Evolutionary conservation across 2,329 filamentous ascomycete genomes (phyloP).

Genomic region (Colletotrichum kahawae): DNA sequence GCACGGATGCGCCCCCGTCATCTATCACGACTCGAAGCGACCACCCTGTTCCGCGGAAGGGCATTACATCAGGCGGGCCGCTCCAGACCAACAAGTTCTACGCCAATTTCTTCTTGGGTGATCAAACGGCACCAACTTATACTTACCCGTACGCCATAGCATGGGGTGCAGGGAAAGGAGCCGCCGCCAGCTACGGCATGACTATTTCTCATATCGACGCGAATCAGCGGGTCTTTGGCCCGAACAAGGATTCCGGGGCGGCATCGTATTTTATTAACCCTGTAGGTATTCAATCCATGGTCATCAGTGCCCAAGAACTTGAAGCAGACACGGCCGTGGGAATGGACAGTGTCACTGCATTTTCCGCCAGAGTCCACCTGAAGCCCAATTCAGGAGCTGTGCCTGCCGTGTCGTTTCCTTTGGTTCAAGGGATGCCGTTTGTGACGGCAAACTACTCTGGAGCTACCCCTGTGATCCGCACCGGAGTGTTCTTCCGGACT

Average conservation of each 20-base stretch:
- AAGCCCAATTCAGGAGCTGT: conserved; percentile 54
- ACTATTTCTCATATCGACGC: conserved; percentile 76
- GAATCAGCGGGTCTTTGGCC: conserved; percentile 70
- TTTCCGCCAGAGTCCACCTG: conserved; percentile 72
- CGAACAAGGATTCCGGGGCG: conserved; percentile 58
- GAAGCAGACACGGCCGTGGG: conserved; percentile 62
- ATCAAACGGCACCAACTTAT: conserved; percentile 72
- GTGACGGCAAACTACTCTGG: conserved; percentile 79
- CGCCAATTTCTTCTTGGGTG: conserved; percentile 78
- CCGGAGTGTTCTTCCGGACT: conserved; percentile 74
- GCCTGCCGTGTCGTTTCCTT: conserved; percentile 74
- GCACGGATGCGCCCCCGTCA: conserved; percentile 53
- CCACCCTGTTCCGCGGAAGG: conserved; percentile 63
- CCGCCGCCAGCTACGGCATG: conserved; percentile 76
- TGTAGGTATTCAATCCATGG: conserved; percentile 79
- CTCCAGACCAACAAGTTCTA: conserved; percentile 83
- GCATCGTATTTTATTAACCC: conserved; percentile 80
- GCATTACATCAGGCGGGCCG: conserved; percentile 52
- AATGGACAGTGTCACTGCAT: conserved; percentile 59
- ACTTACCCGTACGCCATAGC: conserved; percentile 76
- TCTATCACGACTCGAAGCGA: conserved; percentile 53
- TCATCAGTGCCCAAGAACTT: conserved; percentile 80
- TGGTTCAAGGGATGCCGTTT: conserved; percentile 90
- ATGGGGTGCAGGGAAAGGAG: conserved; percentile 69
- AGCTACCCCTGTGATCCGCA: conserved; percentile 74